A percentile compares a stretch with the other conserved stretches of the same genome.
Conservation (phyloP, 2,329 filamentous ascomycete species). For the Colletotrichum coccodes region DNA sequence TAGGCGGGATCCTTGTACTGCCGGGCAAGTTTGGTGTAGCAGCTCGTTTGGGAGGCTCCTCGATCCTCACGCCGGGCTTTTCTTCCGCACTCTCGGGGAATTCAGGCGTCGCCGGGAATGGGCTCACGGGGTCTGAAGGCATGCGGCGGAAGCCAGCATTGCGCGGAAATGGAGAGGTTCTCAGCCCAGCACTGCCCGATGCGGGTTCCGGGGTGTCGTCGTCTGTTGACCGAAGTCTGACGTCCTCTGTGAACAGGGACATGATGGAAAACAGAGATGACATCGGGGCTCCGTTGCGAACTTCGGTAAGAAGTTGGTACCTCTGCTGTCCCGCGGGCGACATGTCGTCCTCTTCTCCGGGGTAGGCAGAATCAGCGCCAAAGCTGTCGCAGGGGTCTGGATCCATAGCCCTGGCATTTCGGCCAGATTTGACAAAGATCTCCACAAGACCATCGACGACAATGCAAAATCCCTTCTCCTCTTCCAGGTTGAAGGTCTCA, state of each 20-base stretch:
- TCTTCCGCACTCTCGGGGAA: constrained; percentile 14
- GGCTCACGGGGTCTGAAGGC: constrained; percentile 33
- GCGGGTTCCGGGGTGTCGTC: constrained; percentile 51
- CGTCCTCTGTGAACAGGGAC: constrained; percentile 95
- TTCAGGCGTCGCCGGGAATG: constrained; percentile 20
- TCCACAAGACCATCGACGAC: constrained; percentile 97
- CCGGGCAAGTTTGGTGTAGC: constrained; percentile 19
- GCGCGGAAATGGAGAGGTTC: constrained; percentile 25
- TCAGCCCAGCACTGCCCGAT: constrained; percentile 14
- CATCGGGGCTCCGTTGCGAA: constrained; percentile 98
- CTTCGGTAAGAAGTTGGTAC: constrained; percentile 95
- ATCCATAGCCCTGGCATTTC: constrained; percentile 54
- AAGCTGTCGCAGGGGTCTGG: constrained; percentile 47
- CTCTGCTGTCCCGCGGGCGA: constrained; percentile 76
- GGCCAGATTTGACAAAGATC: constrained; percentile 95
- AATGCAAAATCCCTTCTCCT: constrained; percentile 97
- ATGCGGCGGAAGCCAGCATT: constrained; percentile 22
- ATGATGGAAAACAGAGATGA: constrained; percentile 98
- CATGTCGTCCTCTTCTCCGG: constrained; percentile 75
- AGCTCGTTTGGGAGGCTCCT: constrained; percentile 22
- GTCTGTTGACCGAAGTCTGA: constrained; percentile 81
- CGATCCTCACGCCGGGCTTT: constrained; percentile 11
- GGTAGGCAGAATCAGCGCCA: constrained; percentile 54
- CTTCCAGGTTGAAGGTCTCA: constrained; percentile 93
- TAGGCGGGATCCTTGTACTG: constrained; percentile 72